Conservation (phyloP, 768 basidiomycete genomes). For the Mycena metata region DNA sequence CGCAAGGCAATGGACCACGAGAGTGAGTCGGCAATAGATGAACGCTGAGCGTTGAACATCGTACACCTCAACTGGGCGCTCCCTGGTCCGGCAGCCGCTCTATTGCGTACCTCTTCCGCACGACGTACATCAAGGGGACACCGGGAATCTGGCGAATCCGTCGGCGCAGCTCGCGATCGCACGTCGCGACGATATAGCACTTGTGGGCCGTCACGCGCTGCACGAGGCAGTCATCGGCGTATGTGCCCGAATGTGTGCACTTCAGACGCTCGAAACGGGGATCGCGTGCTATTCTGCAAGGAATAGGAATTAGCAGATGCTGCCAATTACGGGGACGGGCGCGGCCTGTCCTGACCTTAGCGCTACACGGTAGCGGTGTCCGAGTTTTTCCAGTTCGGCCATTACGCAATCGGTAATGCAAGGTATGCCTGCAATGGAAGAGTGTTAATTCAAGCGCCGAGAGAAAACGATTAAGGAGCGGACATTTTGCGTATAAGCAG, state of each 20-base stretch:
- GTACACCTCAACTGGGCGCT: constrained; percentile 66
- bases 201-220: constrained; percentile 95
- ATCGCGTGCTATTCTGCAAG: constrained; percentile 91
- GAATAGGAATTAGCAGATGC: constrained; percentile 7
- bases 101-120: constrained; percentile 91
- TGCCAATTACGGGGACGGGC: neutral
- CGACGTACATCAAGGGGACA: constrained; percentile 98
- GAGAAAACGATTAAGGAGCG: constrained; percentile 24
- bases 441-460: constrained; percentile 25
- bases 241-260: constrained; percentile 96
- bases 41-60: neutral
- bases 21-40: too few relatives aligned
- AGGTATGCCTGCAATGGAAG: constrained; percentile 80
- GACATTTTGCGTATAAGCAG: constrained; percentile 97
- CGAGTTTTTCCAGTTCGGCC: constrained; percentile 98
- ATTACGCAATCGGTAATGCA: constrained; percentile 99
- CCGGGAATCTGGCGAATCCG: constrained; percentile 94
- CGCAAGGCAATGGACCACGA: too few relatives aligned
- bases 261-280: constrained; percentile 94
- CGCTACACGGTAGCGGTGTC: constrained; percentile 94
- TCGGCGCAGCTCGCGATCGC: constrained; percentile 93
- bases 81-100: constrained; percentile 96
- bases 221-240: constrained; percentile 98
- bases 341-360: constrained; percentile 73
- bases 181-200: constrained; percentile 98